Evolutionary conservation across 805 yeast species (phyloP), one percentile per base, ranked within the genome.

Genomic region (Candida sithepensis): DNA sequence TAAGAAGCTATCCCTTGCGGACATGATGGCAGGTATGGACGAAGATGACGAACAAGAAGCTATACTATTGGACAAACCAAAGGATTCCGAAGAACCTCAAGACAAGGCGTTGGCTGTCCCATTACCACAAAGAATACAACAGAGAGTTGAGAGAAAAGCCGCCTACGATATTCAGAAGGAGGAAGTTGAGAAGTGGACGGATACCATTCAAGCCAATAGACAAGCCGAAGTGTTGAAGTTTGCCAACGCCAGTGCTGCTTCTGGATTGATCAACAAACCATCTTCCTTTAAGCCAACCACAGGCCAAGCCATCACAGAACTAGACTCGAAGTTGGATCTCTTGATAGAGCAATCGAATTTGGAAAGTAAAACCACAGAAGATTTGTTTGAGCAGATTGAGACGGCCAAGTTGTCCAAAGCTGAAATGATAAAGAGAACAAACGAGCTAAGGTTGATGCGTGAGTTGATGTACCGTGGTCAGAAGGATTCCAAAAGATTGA

Each of bases 381-480:
- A 90, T n/a, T 80, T 86, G 4, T 91, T 90, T 66, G 97, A 92
- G 65, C 88, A 91, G 45, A 77, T 89, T 32, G 91, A 88, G 7
- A 81, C 87, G 2, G 90, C 96, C 1, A 84, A 85, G 60, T 69
- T 92, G 65, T 76, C 94, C 0, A 78, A 84, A 23, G 95, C 86
- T 51, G 98, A 94, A 43, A 69, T 92, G 70, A 70, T 72, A 46
- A 81, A 82, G 63, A 77, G 95, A 50, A 84, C 94, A 7, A 79
- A 81, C 49, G 96, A 92, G 67, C 74, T 92, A 56, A 79, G 98
- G 56, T 69, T 86, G 60, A 89, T 90, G 97, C 79, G 99, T 54
- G 99, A 94, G 63, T 77, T 92, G 53, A 88, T 92, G 96, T 94
- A 90, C 71, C 78, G 98, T 59, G 97, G 92, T 59, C 97, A 92